These are phyloP conservation scores for Mucor plumbeus DNA, from an alignment of 371 early-diverging fungal genomes.

Conservation along the genomic window DNA sequence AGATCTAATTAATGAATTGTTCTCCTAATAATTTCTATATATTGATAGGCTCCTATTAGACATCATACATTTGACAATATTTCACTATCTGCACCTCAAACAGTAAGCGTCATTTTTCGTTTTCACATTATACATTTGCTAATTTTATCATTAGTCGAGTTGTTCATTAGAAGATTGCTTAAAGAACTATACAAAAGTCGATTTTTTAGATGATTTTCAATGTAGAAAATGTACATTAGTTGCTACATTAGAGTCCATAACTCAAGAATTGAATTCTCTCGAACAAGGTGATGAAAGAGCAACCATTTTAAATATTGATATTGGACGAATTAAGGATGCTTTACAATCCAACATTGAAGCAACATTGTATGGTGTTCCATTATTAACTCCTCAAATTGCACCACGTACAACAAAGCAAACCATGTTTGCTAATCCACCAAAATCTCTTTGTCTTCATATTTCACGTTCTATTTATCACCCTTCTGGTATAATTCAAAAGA, in stretches of 20 bases:
- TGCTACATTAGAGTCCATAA: conserved; percentile 60
- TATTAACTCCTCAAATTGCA: conserved; percentile 32
- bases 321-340: conserved; percentile 41
- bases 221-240: conserved; percentile 77
- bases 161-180: conserved; percentile 75
- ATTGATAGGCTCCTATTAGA: conserved; percentile 69
- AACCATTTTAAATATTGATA: conserved; percentile 30
- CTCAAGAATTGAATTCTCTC: conserved; percentile 33
- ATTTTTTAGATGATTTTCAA: conserved; percentile 73
- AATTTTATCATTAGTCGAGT: conserved; percentile 29
- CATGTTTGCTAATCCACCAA: conserved; percentile 69
- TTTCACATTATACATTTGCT: background rate
- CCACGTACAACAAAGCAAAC: conserved; percentile 63
- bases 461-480: conserved; percentile 75
- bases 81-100: conserved; percentile 75
- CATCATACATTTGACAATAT: conserved; percentile 86
- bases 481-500: conserved; percentile 70
- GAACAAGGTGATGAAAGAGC: conserved; percentile 20
- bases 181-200: conserved; percentile 70
- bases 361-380: conserved; percentile 44
- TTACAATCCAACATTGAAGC: conserved; percentile 46
- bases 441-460: conserved; percentile 72
- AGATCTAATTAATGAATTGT: background rate
- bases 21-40: background rate
- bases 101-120: conserved; percentile 32